Evolutionary conservation across 352 stramenopile species (phyloP).

Genomic region (Globisporangium acanthophoron): DNA sequence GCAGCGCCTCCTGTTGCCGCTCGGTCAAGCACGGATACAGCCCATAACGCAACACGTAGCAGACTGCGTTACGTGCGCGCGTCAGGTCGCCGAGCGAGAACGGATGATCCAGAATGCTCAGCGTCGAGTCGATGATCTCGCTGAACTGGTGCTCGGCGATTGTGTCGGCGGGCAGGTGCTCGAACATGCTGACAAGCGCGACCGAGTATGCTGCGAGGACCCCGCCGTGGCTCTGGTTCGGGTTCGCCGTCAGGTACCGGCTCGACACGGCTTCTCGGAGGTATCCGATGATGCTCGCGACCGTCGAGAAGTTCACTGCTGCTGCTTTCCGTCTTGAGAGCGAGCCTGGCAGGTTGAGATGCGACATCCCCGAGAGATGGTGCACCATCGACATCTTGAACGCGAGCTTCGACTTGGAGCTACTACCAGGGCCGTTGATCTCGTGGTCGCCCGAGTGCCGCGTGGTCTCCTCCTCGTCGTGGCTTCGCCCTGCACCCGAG

Average conservation of each 20-base stretch:
- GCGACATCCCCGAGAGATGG: slow-evolving; percentile 47
- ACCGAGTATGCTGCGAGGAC: slow-evolving; percentile 70
- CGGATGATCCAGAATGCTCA: slow-evolving; percentile 66
- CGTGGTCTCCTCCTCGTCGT: slow-evolving; percentile 25
- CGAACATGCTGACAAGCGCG: slow-evolving; percentile 73
- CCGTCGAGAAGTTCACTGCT: slow-evolving; percentile 62
- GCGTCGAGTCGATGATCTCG: slow-evolving; percentile 58
- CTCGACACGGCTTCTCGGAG: slow-evolving; percentile 69
- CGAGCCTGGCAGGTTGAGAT: slow-evolving; percentile 30
- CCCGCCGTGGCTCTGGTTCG: slow-evolving; percentile 51
- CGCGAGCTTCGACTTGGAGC: slow-evolving; percentile 47
- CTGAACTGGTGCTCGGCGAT: slow-evolving; percentile 56
- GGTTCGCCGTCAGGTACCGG: slow-evolving; percentile 47
- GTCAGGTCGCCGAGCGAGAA: slow-evolving; percentile 71
- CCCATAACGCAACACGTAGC: slow-evolving; percentile 69
- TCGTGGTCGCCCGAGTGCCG: slow-evolving; percentile 13
- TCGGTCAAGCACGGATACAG: slow-evolving; percentile 57
- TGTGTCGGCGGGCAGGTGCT: slow-evolving; percentile 52
- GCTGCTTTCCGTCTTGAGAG: slow-evolving; percentile 56
- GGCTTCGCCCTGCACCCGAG: slow-evolving; percentile 5
- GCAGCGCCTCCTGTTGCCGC: slow-evolving; percentile 52
- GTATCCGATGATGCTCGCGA: slow-evolving; percentile 68
- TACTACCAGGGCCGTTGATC: slow-evolving; percentile 1
- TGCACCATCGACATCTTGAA: slow-evolving; percentile 66
- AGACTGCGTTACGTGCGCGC: slow-evolving; percentile 70